phyloP scores from a whole-genome alignment of 441 rosid genomes.

The Adansonia grandidieri region DNA sequence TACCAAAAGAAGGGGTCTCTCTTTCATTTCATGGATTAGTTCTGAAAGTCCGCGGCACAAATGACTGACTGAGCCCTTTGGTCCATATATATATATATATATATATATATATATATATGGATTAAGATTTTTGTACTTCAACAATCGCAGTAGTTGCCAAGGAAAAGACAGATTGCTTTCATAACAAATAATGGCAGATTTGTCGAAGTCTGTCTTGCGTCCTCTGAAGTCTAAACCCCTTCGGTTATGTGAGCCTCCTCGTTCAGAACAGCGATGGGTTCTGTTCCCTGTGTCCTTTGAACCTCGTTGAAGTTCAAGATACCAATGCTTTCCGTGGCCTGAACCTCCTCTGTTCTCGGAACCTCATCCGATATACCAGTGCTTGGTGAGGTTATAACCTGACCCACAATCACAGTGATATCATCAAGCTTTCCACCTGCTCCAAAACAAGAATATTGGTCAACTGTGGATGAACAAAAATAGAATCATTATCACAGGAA shows the following conservation, averaged over 20 bases:
- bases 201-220: background rate
- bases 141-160: background rate
- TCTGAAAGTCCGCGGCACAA: background rate
- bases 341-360: background rate
- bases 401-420: constrained; percentile 81
- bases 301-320: background rate
- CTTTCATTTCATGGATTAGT: background rate
- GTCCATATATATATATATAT: too few relatives aligned
- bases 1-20: background rate
- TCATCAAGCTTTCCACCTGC: constrained; percentile 94
- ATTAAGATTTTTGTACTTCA: background rate
- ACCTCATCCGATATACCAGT: background rate
- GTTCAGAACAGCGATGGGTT: background rate
- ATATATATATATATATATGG: background rate
- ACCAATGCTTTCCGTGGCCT: background rate
- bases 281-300: background rate
- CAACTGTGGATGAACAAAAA: background rate
- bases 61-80: background rate
- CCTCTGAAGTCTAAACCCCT: background rate
- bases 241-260: background rate
- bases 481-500: background rate
- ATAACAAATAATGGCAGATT: background rate
- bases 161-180: background rate
- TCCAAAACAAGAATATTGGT: constrained; percentile 20
- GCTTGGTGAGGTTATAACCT: constrained; percentile 44